Conservation (phyloP, 1,284 basidiomycete species). For the Violaceomyces palustris region DNA sequence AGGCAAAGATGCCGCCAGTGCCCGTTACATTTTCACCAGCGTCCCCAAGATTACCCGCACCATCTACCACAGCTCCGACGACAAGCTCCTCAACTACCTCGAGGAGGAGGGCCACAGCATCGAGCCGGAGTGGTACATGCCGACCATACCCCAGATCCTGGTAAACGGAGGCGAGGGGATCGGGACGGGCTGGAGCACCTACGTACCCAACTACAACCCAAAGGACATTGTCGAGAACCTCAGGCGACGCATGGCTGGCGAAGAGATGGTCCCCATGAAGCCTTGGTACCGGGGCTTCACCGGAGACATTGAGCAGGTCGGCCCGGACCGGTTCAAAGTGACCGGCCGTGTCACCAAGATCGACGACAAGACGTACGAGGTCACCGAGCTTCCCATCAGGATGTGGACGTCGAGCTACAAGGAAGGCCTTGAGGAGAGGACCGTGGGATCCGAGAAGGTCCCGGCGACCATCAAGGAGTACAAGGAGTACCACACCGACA, state of each 20-base stretch:
- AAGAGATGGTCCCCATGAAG: slow-evolving; percentile 77
- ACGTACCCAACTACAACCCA: slow-evolving; percentile 89
- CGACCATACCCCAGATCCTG: slow-evolving; percentile 79
- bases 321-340: slow-evolving; percentile 83
- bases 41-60: slow-evolving; percentile 71
- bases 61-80: slow-evolving; percentile 79
- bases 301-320: slow-evolving; percentile 74
- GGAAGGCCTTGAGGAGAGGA: slow-evolving; percentile 72
- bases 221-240: slow-evolving; percentile 83
- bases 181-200: slow-evolving; percentile 97
- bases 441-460: slow-evolving; percentile 62
- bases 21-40: slow-evolving; percentile 93
- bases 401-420: slow-evolving; percentile 94
- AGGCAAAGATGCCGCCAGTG: slow-evolving; percentile 72
- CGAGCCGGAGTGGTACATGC: slow-evolving; percentile 94
- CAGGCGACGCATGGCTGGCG: slow-evolving; percentile 76
- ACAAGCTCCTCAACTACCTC: slow-evolving; percentile 74
- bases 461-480: slow-evolving; percentile 58
- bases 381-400: slow-evolving; percentile 91
- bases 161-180: slow-evolving; percentile 97
- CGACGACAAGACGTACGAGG: slow-evolving; percentile 82
- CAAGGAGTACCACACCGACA: slow-evolving; percentile 66
- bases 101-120: slow-evolving; percentile 83
- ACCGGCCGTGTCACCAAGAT: slow-evolving; percentile 71
- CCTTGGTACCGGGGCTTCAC: slow-evolving; percentile 96